phyloP scores from a whole-genome alignment of 2,329 filamentous ascomycete species.

The Calonectria pseudoreteaudii region DNA sequence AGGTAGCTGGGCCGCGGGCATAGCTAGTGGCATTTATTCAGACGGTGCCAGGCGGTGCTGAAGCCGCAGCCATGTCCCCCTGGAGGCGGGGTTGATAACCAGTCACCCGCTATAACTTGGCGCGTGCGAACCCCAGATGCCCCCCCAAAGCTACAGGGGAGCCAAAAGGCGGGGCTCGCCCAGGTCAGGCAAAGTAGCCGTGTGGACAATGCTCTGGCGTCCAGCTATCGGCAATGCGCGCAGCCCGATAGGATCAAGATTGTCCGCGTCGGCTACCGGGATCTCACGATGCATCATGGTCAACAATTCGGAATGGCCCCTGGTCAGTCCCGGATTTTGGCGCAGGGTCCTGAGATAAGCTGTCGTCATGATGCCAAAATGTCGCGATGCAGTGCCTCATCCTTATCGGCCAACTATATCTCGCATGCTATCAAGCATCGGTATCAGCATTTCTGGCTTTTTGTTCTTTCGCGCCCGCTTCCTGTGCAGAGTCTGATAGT shows the following conservation, averaged over 20 bases:
- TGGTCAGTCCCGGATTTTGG: not conserved
- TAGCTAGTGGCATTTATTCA: not conserved
- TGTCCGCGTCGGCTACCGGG: not conserved
- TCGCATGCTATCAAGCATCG: not conserved
- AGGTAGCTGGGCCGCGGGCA: not conserved
- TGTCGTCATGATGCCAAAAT: not conserved
- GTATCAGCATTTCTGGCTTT: not conserved
- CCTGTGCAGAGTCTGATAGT: not conserved
- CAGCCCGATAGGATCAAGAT: not conserved
- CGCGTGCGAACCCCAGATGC: not conserved
- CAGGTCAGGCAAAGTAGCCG: not conserved
- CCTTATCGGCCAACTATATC: not conserved
- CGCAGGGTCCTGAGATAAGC: slow-evolving; percentile 1
- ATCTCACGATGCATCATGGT: not conserved
- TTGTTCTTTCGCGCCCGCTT: not conserved
- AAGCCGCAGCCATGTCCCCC: not conserved
- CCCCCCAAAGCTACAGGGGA: not conserved
- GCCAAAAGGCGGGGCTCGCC: not conserved
- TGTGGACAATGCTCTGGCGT: not conserved
- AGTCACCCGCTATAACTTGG: not conserved
- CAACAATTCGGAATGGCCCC: not conserved
- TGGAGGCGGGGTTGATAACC: not conserved
- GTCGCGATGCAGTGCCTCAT: not conserved
- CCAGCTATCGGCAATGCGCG: not conserved
- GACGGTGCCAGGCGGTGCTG: not conserved